phyloP scores from a whole-genome alignment of 2,329 filamentous ascomycete species.

The Harringtonia aguacate region DNA sequence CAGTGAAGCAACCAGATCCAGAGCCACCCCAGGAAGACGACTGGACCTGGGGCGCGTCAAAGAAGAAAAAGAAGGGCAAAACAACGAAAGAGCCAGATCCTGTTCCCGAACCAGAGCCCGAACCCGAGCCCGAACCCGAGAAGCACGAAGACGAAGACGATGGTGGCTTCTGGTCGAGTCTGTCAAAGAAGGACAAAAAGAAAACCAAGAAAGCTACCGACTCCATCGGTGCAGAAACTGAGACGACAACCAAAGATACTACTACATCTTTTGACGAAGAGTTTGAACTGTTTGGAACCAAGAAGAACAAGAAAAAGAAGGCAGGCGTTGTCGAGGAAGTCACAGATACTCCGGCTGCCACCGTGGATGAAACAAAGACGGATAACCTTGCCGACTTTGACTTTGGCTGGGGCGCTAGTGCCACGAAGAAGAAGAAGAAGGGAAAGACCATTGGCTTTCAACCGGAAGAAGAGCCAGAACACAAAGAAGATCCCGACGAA shows the following conservation, averaged over 20 bases:
- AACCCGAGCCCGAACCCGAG: conserved; percentile 9
- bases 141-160: conserved; percentile 6
- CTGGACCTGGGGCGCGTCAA: conserved; percentile 3
- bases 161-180: conserved; percentile 9
- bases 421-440: conserved; percentile 15
- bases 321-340: conserved; percentile 2
- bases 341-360: conserved; percentile 4
- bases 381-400: conserved; percentile 18
- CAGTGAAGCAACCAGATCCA: conserved; percentile 7
- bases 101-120: conserved; percentile 3
- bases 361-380: conserved; percentile 9
- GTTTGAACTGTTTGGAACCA: conserved; percentile 5
- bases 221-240: too few species aligned
- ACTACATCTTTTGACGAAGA: conserved; percentile 6
- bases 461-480: conserved; percentile 1
- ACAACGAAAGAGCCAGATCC: conserved; percentile 12
- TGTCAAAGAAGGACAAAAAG: conserved; percentile 30
- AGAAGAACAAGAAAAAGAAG: conserved; percentile 10
- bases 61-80: conserved; percentile 19
- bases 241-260: conserved; percentile 10
- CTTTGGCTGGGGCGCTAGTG: conserved; percentile 17
- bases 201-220: too few species aligned
- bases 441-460: conserved; percentile 7
- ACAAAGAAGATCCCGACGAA: conserved; percentile 4
- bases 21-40: conserved; percentile 5